Conservation (phyloP, 73 alveolate species). For the Paramecium pentaurelia region DNA sequence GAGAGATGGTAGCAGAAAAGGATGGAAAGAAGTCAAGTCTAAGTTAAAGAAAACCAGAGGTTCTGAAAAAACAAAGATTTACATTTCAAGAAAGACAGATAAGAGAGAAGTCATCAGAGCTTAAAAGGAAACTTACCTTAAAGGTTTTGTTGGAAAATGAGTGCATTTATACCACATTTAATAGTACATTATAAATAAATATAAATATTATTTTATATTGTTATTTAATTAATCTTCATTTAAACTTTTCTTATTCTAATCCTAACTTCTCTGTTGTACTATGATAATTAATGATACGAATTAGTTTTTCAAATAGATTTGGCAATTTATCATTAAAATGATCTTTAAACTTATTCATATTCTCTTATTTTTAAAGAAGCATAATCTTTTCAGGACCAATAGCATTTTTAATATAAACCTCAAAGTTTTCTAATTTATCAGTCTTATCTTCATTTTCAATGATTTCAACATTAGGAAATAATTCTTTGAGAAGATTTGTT, state of each 20-base stretch:
- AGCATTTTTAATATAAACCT: neutral
- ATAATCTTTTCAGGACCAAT: neutral
- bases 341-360: neutral
- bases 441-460: slow-evolving; percentile 38
- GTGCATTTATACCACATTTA: slow-evolving; percentile 16
- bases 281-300: neutral
- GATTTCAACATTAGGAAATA: slow-evolving; percentile 15
- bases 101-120: slow-evolving; percentile 45
- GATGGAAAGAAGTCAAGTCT: slow-evolving; percentile 61
- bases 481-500: neutral
- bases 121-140: slow-evolving; percentile 9
- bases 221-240: neutral
- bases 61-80: slow-evolving; percentile 14
- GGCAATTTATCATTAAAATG: neutral
- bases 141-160: slow-evolving; percentile 47
- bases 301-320: neutral
- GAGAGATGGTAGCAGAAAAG: slow-evolving; percentile 61
- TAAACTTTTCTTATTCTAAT: neutral
- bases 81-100: slow-evolving; percentile 31
- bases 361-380: neutral
- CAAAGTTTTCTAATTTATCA: slow-evolving; percentile 5
- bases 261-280: neutral
- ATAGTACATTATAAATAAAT: slow-evolving; percentile 1
- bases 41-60: slow-evolving; percentile 58
- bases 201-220: neutral